Evolutionary conservation across 129 eudicot genomes (phyloP).

Genomic region (Chrysanthemum lavandulifolium): DNA sequence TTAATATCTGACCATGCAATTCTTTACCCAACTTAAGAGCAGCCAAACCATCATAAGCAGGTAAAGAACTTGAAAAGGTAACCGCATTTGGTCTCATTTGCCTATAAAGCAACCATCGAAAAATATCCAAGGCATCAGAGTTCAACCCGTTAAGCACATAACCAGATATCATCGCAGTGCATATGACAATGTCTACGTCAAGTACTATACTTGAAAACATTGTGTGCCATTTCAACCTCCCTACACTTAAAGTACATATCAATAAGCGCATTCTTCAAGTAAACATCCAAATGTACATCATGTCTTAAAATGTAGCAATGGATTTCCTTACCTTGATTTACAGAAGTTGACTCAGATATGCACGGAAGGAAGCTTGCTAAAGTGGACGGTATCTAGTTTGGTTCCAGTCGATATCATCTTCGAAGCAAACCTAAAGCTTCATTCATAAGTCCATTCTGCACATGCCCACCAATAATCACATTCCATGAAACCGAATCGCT

Average conservation of each 20-base stretch:
- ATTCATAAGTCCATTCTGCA: conserved; percentile 56
- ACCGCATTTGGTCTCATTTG: too few relatives aligned
- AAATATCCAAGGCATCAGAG: conserved; percentile 48
- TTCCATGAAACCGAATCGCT: conserved; percentile 65
- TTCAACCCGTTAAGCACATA: conserved; percentile 61
- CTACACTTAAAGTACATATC: conserved; percentile 86
- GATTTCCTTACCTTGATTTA: conserved; percentile 64
- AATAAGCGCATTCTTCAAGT: conserved; percentile 74
- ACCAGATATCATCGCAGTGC: conserved; percentile 84
- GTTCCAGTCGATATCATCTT: conserved; percentile 55
- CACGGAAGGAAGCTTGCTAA: conserved; percentile 70
- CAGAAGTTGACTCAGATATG: conserved; percentile 41
- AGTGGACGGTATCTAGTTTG: conserved; percentile 65
- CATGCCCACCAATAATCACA: conserved; percentile 81
- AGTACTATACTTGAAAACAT: conserved; percentile 38
- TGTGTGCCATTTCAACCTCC: conserved; percentile 48
- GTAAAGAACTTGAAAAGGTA: too few relatives aligned
- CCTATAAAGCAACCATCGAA: too few relatives aligned
- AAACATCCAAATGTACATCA: conserved; percentile 49
- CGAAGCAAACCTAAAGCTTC: conserved; percentile 51
- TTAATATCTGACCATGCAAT: too few relatives aligned
- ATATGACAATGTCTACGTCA: conserved; percentile 62
- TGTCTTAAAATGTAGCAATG: conserved; percentile 58
- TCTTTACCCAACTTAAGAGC: too few relatives aligned
- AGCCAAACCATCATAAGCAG: too few relatives aligned